A percentile compares a stretch with the other conserved stretches of the same genome.
These are phyloP conservation scores for Globisporangium camurandrum DNA, from an alignment of 352 stramenopile genomes.

Conservation along the genomic window DNA sequence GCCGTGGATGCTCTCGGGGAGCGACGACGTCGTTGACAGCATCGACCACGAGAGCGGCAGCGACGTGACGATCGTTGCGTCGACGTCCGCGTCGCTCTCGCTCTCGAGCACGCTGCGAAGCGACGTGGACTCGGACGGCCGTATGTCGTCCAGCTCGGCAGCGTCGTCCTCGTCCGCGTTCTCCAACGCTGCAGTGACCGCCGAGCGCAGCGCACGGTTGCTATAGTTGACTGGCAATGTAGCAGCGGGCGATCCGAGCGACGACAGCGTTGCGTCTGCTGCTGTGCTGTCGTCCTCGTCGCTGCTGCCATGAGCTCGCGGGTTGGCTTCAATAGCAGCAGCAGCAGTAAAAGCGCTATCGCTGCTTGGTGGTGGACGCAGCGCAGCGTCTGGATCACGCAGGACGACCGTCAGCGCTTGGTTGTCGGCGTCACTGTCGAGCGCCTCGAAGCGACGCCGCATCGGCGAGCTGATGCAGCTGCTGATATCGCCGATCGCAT, in stretches of 20 bases:
- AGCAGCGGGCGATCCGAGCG: background rate
- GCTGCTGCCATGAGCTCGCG: background rate
- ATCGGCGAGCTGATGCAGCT: conserved; percentile 9
- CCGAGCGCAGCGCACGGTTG: conserved; percentile 15
- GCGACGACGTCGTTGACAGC: conserved; percentile 52
- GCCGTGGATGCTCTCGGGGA: conserved; percentile 19
- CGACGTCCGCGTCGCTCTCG: no score
- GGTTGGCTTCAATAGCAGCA: background rate
- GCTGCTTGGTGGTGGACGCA: background rate
- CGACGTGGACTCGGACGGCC: background rate
- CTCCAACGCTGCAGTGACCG: no score
- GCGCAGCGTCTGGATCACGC: conserved; percentile 1
- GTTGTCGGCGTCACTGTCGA: conserved; percentile 7
- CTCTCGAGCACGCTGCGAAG: no score
- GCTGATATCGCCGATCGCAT: background rate
- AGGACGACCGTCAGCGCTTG: conserved; percentile 11
- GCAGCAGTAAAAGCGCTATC: background rate
- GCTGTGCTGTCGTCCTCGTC: background rate
- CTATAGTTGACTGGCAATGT: conserved; percentile 2
- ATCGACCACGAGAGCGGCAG: conserved; percentile 53
- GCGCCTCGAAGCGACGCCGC: background rate
- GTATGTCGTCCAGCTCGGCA: conserved; percentile 5
- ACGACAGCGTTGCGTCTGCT: background rate
- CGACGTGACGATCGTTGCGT: conserved; percentile 24
- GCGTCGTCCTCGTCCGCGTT: conserved; percentile 13